phyloP scores from a whole-genome alignment of 2,329 filamentous ascomycete species.

The Chaetomiaceae sp. region DNA sequence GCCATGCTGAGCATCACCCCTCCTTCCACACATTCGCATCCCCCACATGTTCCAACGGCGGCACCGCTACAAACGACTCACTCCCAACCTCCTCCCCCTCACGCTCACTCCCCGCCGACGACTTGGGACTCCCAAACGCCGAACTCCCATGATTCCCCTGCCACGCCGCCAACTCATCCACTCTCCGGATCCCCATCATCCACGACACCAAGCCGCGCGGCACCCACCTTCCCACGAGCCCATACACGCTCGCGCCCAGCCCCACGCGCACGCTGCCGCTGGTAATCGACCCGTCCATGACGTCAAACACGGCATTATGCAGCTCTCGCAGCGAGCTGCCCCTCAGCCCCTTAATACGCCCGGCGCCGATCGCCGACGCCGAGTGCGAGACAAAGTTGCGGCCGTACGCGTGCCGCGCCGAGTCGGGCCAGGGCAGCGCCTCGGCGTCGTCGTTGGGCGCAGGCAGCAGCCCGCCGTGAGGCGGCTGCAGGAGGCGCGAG shows the following conservation, averaged over 20 bases:
- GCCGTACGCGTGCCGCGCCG: constrained; percentile 54
- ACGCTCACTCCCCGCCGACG: constrained; percentile 25
- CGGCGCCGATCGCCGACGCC: constrained; percentile 49
- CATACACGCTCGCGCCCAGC: constrained; percentile 76
- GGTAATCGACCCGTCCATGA: constrained; percentile 61
- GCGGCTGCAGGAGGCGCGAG: constrained; percentile 26
- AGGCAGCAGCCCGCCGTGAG: constrained; percentile 35
- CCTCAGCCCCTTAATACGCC: constrained; percentile 52
- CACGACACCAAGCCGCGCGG: constrained; percentile 75
- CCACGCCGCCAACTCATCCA: constrained; percentile 52
- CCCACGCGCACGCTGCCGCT: constrained; percentile 69
- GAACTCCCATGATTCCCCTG: constrained; percentile 31
- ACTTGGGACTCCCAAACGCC: constrained; percentile 21
- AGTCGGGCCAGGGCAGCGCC: constrained; percentile 58
- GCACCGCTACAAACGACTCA: constrained; percentile 43
- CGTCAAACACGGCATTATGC: constrained; percentile 85
- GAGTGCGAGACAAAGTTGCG: constrained; percentile 54
- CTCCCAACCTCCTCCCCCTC: constrained; percentile 34
- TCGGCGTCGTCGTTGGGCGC: constrained; percentile 46
- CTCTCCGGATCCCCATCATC: constrained; percentile 78
- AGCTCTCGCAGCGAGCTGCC: constrained; percentile 72
- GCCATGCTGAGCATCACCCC: no score
- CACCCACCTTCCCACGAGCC: constrained; percentile 74
- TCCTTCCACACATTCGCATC: constrained; percentile 44
- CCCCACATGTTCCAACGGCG: constrained; percentile 34